Evolutionary conservation across 2,329 filamentous ascomycete species (phyloP).

Genomic region (Aspergillus sp.): DNA sequence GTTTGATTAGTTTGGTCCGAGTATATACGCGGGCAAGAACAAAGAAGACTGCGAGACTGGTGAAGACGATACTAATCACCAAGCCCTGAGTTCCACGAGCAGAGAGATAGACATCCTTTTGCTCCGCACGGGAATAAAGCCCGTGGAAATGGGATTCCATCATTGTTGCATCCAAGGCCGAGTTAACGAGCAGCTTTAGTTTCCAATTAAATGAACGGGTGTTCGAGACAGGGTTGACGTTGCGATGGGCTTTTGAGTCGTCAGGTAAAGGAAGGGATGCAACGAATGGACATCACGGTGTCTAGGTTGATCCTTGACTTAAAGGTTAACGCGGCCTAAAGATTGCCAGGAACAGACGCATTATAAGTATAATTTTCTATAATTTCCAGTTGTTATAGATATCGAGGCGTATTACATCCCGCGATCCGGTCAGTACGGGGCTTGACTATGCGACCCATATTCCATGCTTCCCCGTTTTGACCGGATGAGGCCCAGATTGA

Average conservation of each 20-base stretch:
- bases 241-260: too few relatives aligned
- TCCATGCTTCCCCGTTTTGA: conserved; percentile 21
- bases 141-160: conserved; percentile 17
- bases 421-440: conserved; percentile 10
- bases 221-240: not conserved
- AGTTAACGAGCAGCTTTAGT: not conserved
- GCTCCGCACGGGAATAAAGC: conserved; percentile 18
- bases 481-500: conserved; percentile 17
- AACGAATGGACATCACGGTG: not conserved
- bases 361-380: not conserved
- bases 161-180: conserved; percentile 17
- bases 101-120: conserved; percentile 23
- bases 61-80: conserved; percentile 33
- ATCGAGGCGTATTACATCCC: conserved; percentile 8
- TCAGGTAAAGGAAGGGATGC: not conserved
- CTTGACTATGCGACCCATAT: conserved; percentile 19
- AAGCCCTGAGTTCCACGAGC: conserved; percentile 27
- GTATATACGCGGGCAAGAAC: conserved; percentile 35
- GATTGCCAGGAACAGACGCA: not conserved
- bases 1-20: conserved; percentile 29
- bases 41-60: conserved; percentile 29
- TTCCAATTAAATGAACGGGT: not conserved
- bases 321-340: not conserved
- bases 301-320: not conserved
- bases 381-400: not conserved